phyloP scores from a whole-genome alignment of 768 basidiomycete genomes.

The Lentinula sp. region DNA sequence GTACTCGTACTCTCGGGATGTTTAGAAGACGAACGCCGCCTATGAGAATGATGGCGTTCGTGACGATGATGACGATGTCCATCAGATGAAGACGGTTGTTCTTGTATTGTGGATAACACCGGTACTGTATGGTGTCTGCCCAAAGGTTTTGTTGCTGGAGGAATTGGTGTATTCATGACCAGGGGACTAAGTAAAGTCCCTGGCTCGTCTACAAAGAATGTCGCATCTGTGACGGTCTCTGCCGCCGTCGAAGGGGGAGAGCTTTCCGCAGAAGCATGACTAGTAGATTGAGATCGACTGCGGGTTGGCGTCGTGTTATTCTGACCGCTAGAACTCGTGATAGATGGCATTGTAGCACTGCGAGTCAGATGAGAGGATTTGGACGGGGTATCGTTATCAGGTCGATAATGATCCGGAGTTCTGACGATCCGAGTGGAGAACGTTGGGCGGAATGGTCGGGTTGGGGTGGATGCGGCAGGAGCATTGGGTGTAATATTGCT shows the following conservation, averaged over 20 bases:
- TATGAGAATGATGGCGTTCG: conserved; percentile 6
- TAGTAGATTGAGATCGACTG: neutral
- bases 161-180: conserved; percentile 28
- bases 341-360: conserved; percentile 10
- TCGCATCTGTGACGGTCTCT: neutral
- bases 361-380: neutral
- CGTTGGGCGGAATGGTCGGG: conserved; percentile 52
- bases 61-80: conserved; percentile 13
- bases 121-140: conserved; percentile 28
- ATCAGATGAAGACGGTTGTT: conserved; percentile 26
- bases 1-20: conserved; percentile 9
- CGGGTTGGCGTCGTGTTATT: conserved; percentile 5
- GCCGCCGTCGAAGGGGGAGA: neutral
- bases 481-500: neutral
- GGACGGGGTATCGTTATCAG: conserved; percentile 4
- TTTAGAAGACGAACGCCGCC: conserved; percentile 5
- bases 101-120: conserved; percentile 7
- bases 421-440: conserved; percentile 67
- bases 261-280: neutral
- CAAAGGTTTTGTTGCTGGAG: conserved; percentile 15
- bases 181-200: conserved; percentile 40
- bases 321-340: conserved; percentile 10
- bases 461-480: conserved; percentile 24
- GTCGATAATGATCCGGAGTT: conserved; percentile 54
- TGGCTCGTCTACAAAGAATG: conserved; percentile 37